Evolutionary conservation across 495 filamentous ascomycete genomes (phyloP), one percentile per base, ranked within the genome.

Genomic region (Pyronema omphalodes): DNA sequence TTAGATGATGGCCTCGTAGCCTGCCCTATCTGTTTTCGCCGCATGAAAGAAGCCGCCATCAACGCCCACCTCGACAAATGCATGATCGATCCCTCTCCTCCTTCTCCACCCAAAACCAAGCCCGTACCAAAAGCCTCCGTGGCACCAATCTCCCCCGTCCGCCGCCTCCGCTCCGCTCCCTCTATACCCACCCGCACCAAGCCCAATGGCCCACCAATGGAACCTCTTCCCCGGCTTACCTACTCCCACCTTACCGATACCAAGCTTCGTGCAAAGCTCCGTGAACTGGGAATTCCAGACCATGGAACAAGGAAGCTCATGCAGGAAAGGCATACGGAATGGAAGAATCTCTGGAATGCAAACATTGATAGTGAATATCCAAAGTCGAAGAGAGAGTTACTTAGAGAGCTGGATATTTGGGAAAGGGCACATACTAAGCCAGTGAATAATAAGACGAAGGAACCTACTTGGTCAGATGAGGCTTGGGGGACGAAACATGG

Each of bases 291-390:
- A n/a, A 77, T 99, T 48, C 81, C 86, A 0, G 72, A 75, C 6
- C 68, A 63, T 58, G 91, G 91, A 3, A 61, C 76, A 0, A 76
- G 76, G 40, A 70, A 72, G 40, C 69, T 85, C 7, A 67, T 96
- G 23, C 80, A 91, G 62, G 76, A 74, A 58, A 76, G 91, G 54
- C 88, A 96, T 58, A 84, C 76, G 0, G 91, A 99, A 69, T 99
- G 88, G 88, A 73, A 89, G 58, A 95, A 88, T 43, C 64, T 96
- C 23, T 95, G 86, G 81, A 99, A 99, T 65, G 86, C 93, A 11
- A 96, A 96, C 58, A 89, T 86, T 67, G 91, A 99, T 66, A 82
- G 86, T 2, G 76, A 73, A 52, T 69, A 67, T 3, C 86, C 85
- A 0, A 82, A 82, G 60, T 68, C 72, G 5, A 86, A 84, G 58